Evolutionary conservation across 2,329 filamentous ascomycete genomes (phyloP), one percentile per base, ranked within the genome.

Genomic region (Ascochyta fabae): DNA sequence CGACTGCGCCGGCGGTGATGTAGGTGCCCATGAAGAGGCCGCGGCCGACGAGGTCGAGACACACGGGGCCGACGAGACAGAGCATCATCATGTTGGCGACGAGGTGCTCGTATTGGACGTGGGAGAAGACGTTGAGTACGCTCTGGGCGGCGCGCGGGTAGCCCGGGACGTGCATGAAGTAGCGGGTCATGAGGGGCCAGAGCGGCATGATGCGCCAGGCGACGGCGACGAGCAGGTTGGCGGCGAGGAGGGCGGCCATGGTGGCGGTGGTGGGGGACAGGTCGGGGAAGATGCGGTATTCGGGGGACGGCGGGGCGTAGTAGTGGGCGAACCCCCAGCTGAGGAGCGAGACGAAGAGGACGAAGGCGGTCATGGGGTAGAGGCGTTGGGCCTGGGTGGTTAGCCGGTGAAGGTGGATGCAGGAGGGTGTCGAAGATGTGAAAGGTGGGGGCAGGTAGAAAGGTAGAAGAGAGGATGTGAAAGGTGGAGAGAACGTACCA

Each of bases 61-160:
- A 69, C 1, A 61, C 64, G 29, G 83, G 83, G 23, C 89, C 91
- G 16, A 92, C 79, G 66, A 90, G 78, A 79, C 82, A 88, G 4
- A 94, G 78, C 36, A 83, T 78, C 8, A 82, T 64, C 83, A 90
- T 86, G 75, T 94, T 94, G 38, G 80, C 70, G 23, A 80, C 19
- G 3, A 75, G 51, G 53, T 95, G 91, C 42, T 74, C 67, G 16
- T 86, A 61, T 3, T 74, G 77, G 49, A 89, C 84, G 77, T 95
- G 91, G 19, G 87, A 89, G 77, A 92, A 90, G 45, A 85, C 78
- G 62, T 85, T 85, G 31, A 85, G 84, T 26, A 94, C 67, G 58
- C 90, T 73, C 59, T 84, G 83, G 19, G 85, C 54, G 4, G 88
- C 82, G 59, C 82, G 82, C 8, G 90, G 88, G 47, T 86, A 86